phyloP scores from a whole-genome alignment of 345 rosid species.

The Theobroma cacao region DNA sequence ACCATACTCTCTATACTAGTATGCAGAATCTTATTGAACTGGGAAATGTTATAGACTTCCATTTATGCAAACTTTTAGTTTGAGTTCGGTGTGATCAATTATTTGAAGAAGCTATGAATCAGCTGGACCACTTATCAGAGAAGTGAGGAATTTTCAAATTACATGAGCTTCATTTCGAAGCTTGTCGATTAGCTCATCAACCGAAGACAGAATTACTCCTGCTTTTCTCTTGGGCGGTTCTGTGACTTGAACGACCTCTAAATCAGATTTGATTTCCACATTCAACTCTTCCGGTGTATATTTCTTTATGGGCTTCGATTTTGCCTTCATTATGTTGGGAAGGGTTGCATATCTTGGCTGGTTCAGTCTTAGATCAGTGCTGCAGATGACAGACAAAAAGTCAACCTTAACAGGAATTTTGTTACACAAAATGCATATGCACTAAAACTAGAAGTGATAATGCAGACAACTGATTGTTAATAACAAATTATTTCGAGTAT shows the following conservation, averaged over 20 bases:
- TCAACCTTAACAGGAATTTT: neutral
- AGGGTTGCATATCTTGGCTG: constrained; percentile 94
- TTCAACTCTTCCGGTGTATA: constrained; percentile 62
- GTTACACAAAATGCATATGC: neutral
- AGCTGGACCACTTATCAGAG: neutral
- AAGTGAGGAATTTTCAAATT: constrained; percentile 31
- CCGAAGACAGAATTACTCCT: constrained; percentile 61
- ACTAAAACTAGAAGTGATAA: neutral
- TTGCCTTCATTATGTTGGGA: constrained; percentile 95
- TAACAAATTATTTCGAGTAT: neutral
- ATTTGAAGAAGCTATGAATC: neutral
- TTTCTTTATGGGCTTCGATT: constrained; percentile 77
- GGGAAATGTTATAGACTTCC: neutral
- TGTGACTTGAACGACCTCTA: constrained; percentile 64
- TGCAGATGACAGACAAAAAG: constrained; percentile 28
- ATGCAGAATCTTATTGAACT: too few relatives aligned
- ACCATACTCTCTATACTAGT: too few relatives aligned
- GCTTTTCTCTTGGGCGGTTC: constrained; percentile 85
- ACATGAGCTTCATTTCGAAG: constrained; percentile 76
- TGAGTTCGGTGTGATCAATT: neutral
- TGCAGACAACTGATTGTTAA: neutral
- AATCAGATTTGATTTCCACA: constrained; percentile 53
- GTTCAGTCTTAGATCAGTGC: constrained; percentile 89
- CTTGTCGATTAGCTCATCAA: constrained; percentile 77
- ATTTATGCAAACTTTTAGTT: neutral